Conservation (phyloP, 306 rosid genomes). For the Prunus salicina region DNA sequence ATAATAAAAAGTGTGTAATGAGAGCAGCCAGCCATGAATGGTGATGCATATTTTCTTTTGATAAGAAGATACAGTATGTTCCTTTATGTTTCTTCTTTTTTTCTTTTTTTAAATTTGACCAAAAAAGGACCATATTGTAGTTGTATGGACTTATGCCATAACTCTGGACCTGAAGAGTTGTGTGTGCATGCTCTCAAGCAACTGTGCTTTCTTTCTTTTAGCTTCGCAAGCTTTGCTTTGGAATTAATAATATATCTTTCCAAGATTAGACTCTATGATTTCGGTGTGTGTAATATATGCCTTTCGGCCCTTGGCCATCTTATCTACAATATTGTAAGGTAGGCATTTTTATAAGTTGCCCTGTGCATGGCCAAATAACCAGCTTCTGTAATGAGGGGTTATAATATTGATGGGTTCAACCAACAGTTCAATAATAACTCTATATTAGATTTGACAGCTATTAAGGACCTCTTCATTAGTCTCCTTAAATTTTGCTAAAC, state of each 20-base stretch:
- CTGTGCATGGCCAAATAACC: no score
- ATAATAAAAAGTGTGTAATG: not conserved
- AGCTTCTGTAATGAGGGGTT: no score
- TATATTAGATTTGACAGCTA: no score
- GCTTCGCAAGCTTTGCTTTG: not conserved
- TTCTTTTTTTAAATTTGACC: not conserved
- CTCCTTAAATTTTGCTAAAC: no score
- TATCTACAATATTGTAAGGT: no score
- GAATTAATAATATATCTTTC: not conserved
- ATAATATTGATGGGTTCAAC: no score
- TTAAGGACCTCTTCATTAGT: no score
- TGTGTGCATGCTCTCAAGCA: slow-evolving; percentile 1
- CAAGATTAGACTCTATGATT: not conserved
- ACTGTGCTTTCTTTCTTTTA: not conserved
- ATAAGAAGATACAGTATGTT: slow-evolving; percentile 5
- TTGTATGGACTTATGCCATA: slow-evolving; percentile 9
- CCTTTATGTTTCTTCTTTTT: not conserved
- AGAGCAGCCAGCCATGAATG: not conserved
- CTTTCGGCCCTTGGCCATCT: no score
- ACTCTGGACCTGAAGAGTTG: slow-evolving; percentile 14
- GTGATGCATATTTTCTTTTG: not conserved
- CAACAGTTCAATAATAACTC: no score
- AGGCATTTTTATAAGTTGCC: no score
- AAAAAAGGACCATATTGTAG: slow-evolving; percentile 5
- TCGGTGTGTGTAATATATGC: not conserved